Evolutionary conservation across 306 rosid genomes (phyloP), one percentile per base, ranked within the genome.

Genomic region (Macrotyloma uniflorum): DNA sequence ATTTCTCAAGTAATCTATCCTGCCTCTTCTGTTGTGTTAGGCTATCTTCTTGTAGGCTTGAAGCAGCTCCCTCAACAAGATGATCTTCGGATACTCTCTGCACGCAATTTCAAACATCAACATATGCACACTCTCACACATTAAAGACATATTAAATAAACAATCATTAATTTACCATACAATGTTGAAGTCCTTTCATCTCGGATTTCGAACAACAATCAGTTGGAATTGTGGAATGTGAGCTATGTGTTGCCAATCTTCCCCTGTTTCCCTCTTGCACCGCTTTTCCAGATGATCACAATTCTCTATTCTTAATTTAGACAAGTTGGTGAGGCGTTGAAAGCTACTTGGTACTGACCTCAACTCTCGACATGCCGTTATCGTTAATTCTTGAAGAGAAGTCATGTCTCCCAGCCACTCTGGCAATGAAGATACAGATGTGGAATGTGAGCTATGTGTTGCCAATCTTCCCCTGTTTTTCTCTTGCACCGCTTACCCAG

Each of bases 311-410:
- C 0, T 0, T 2, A 72, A 67, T 5, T 1, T 0, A 18, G n/a
- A 5, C 58, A 80, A 38, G 40, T 54, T 67, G 11, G 33, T 53
- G 53, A 67, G 81, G 40, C 33, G 75, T 13, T n/a, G 59, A 43
- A 77, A 12, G 61, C 51, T 72, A 28, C 20, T 12, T 9, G 83
- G 79, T 0, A 80, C 30, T 7, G 83, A 72, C 13, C 67, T 72
- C 23, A 70, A 12, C 35, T 49, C 1, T 0, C 0, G 0, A 38
- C 71, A 70, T 0, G 0, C 0, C 0, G 0, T 0, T 20, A 67
- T 12, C 0, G 0, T 0, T 67, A 77, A 3, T 19, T 19, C 4
- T 28, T 23, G 23, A 26, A 77, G 75, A 67, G 51, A 19, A 9
- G 59, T 19, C 18, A 74, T 24, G 19, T 24, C 28, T 24, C 78